phyloP scores from a whole-genome alignment of 1,139 yeast genomes.

The Blastobotrys raffinosifermentans region DNA sequence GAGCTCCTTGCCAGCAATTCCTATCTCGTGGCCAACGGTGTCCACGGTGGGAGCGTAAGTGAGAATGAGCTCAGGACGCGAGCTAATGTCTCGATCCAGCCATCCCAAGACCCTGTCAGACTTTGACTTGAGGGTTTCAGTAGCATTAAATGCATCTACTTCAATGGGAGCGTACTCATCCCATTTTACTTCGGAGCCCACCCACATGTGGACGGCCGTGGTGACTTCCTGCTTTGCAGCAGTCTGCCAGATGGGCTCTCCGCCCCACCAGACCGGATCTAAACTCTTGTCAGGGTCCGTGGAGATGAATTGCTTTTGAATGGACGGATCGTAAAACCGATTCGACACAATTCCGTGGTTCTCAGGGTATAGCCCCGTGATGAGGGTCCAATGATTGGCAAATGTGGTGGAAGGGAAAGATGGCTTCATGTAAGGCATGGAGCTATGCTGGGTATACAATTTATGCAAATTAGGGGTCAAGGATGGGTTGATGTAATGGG shows the following conservation, averaged over 20 bases:
- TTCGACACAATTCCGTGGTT: constrained; percentile 88
- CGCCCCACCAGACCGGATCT: constrained; percentile 73
- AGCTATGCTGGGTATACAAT: constrained; percentile 49
- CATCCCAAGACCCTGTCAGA: constrained; percentile 53
- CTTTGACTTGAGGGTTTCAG: constrained; percentile 56
- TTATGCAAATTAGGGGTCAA: constrained; percentile 67
- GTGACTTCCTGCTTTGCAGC: constrained; percentile 59
- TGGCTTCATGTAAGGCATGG: constrained; percentile 81
- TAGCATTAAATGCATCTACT: constrained; percentile 58
- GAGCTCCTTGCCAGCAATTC: constrained; percentile 56
- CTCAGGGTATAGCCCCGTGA: constrained; percentile 78
- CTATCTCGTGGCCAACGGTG: constrained; percentile 64
- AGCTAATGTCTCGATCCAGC: constrained; percentile 49
- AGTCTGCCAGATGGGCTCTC: constrained; percentile 84
- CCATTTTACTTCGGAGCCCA: constrained; percentile 75
- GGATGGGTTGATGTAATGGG: constrained; percentile 67
- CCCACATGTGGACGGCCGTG: constrained; percentile 94
- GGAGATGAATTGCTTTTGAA: constrained; percentile 55
- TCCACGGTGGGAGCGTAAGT: constrained; percentile 80
- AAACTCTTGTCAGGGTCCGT: constrained; percentile 55
- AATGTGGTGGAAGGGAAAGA: constrained; percentile 86
- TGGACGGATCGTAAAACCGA: constrained; percentile 61
- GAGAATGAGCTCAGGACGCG: constrained; percentile 72
- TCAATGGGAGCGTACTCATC: constrained; percentile 37
- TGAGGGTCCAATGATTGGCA: constrained; percentile 88